Evolutionary conservation across 495 filamentous ascomycete species (phyloP).

Genomic region (Annulohypoxylon stygium): DNA sequence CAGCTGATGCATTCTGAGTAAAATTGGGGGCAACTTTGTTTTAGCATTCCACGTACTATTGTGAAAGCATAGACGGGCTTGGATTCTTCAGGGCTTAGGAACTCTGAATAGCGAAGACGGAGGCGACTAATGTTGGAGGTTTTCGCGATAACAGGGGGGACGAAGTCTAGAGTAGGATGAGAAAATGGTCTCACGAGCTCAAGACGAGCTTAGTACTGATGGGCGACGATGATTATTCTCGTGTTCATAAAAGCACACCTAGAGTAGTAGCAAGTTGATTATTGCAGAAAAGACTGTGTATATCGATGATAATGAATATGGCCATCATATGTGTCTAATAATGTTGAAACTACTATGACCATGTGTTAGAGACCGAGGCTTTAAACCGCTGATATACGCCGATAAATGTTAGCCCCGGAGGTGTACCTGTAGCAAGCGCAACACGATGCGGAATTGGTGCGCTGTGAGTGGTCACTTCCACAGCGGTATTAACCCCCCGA

Average conservation of each 20-base stretch:
- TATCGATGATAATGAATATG: not conserved
- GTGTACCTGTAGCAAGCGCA: not conserved
- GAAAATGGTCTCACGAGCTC: not conserved
- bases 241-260: conserved; percentile 14
- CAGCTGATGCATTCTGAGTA: conserved; percentile 16
- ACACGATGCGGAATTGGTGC: conserved; percentile 12
- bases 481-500: conserved; percentile 35
- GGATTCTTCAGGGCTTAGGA: conserved; percentile 2
- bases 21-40: conserved; percentile 2
- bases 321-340: not conserved
- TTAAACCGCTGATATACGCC: not conserved
- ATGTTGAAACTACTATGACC: not conserved
- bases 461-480: conserved; percentile 29
- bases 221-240: not conserved
- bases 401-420: not conserved
- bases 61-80: conserved; percentile 23
- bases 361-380: no score
- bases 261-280: not conserved
- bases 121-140: not conserved
- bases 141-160: not conserved
- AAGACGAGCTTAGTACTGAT: not conserved
- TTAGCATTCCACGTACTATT: conserved; percentile 17
- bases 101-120: conserved; percentile 18
- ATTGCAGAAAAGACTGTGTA: not conserved
- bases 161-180: not conserved